phyloP scores from a whole-genome alignment of 345 rosid genomes.

The Syzygium grande region DNA sequence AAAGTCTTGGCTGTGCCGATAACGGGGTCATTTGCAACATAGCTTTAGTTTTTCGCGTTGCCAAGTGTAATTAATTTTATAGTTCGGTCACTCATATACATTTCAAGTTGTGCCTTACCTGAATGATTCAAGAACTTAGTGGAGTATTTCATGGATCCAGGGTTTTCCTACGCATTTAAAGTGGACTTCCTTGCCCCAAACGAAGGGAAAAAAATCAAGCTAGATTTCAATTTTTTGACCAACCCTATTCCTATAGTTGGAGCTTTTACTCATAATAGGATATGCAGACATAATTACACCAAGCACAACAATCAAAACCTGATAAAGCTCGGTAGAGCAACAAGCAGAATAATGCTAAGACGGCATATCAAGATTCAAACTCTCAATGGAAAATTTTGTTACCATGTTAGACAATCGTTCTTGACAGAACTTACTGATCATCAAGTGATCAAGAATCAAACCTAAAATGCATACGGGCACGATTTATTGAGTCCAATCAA shows the following conservation, averaged over 20 bases:
- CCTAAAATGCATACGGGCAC: background rate
- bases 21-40: background rate
- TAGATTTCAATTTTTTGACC: background rate
- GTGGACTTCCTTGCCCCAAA: background rate
- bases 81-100: background rate
- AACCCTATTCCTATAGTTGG: background rate
- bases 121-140: background rate
- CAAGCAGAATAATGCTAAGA: background rate
- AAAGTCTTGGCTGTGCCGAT: background rate
- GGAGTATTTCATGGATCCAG: background rate
- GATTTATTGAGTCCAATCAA: background rate
- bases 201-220: background rate
- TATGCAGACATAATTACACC: background rate
- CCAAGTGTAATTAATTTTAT: background rate
- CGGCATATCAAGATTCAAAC: background rate
- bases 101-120: background rate
- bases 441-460: background rate
- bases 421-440: background rate
- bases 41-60: background rate
- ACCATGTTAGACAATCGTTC: background rate
- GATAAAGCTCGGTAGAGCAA: background rate
- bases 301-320: background rate
- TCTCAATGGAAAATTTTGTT: background rate
- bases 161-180: background rate
- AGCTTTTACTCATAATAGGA: background rate